phyloP scores from a whole-genome alignment of 2,329 filamentous ascomycete species.

The Albifimbria verrucaria region DNA sequence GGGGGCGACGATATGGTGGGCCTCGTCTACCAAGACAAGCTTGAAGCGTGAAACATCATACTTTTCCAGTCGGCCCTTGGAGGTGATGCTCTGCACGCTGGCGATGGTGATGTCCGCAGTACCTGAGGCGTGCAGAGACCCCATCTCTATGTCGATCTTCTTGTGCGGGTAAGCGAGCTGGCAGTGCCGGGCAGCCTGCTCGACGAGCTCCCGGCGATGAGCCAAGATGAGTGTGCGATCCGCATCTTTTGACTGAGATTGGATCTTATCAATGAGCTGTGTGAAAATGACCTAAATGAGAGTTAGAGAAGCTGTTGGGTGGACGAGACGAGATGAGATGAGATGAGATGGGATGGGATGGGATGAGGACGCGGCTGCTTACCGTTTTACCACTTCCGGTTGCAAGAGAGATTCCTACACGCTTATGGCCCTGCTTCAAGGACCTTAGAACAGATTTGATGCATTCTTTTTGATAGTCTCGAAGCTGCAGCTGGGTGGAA shows the following conservation, averaged over 20 bases:
- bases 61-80: conserved; percentile 72
- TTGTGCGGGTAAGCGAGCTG: conserved; percentile 74
- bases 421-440: conserved; percentile 67
- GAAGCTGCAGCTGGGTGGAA: conserved; percentile 53
- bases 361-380: no score
- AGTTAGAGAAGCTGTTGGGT: no score
- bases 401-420: conserved; percentile 79
- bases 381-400: conserved; percentile 90
- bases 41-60: conserved; percentile 82
- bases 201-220: conserved; percentile 87
- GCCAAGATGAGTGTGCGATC: conserved; percentile 87
- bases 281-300: conserved; percentile 99
- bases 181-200: conserved; percentile 89
- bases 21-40: conserved; percentile 90
- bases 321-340: no score
- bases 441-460: conserved; percentile 76
- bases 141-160: conserved; percentile 89
- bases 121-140: conserved; percentile 70
- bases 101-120: conserved; percentile 89
- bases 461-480: conserved; percentile 88
- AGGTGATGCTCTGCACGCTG: conserved; percentile 81
- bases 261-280: conserved; percentile 79
- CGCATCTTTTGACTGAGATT: conserved; percentile 43
- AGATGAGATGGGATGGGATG: no score
- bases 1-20: conserved; percentile 88